Evolutionary conservation across 2,329 filamentous ascomycete species (phyloP).

Genomic region (Scortechinia acanthostroma): DNA sequence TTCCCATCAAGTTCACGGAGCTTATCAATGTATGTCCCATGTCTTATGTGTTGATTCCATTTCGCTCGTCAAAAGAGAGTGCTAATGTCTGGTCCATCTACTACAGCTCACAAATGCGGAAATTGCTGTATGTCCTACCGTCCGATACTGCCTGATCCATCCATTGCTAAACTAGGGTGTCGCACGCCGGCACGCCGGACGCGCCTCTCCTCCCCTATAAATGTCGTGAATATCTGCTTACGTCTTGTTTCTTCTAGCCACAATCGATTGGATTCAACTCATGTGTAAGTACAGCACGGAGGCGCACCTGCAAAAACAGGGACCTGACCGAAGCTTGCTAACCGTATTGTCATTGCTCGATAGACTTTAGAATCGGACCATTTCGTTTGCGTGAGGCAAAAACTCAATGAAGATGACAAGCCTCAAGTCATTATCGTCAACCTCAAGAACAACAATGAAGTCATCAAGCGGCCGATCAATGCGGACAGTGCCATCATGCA

Average conservation of each 20-base stretch:
- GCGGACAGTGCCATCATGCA: conserved; percentile 99
- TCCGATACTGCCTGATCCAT: conserved; percentile 8
- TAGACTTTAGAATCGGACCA: conserved; percentile 96
- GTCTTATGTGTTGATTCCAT: conserved; percentile 34
- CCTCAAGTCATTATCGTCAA: conserved; percentile 96
- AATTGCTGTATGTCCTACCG: conserved; percentile 37
- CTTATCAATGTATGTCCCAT: conserved; percentile 62
- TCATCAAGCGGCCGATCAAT: conserved; percentile 91
- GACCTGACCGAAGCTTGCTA: conserved; percentile 7
- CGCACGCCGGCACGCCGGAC: conserved; percentile 4
- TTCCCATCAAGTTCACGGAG: conserved; percentile 91
- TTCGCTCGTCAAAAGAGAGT: too few relatives aligned
- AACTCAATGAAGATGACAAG: conserved; percentile 74
- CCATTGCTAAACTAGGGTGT: conserved; percentile 11
- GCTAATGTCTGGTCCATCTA: conserved; percentile 74
- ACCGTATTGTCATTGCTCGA: conserved; percentile 6
- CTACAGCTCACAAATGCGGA: conserved; percentile 39
- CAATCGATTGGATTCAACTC: conserved; percentile 74
- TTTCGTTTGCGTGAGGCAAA: conserved; percentile 93
- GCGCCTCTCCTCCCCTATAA: conserved; percentile 2
- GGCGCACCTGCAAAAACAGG: conserved; percentile 6
- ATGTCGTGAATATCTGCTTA: not conserved
- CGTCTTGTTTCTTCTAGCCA: conserved; percentile 19
- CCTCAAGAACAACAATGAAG: conserved; percentile 94
- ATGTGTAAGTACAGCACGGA: conserved; percentile 59